Evolutionary conservation across 129 eudicot genomes (phyloP).

Genomic region (Tagetes patula): DNA sequence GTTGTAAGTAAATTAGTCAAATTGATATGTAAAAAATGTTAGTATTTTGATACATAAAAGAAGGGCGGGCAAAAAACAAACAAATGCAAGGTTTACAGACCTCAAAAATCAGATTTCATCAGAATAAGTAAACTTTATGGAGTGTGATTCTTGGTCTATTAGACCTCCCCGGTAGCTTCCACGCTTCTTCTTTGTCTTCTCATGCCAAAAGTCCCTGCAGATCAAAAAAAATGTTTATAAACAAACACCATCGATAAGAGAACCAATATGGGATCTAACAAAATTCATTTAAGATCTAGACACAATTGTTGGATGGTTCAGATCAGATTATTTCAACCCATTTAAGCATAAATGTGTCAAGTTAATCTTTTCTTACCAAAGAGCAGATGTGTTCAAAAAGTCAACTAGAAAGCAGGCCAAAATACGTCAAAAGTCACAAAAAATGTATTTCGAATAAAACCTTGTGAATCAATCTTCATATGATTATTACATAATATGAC

Average conservation of each 20-base stretch:
- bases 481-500: not conserved
- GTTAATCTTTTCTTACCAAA: not conserved
- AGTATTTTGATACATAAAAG: no score
- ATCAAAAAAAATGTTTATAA: not conserved
- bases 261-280: no score
- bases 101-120: slow-evolving; percentile 51
- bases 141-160: slow-evolving; percentile 76
- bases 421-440: not conserved
- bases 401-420: not conserved
- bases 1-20: no score
- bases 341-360: not conserved
- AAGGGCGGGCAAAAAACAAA: no score
- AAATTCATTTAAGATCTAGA: not conserved
- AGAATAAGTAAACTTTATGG: slow-evolving; percentile 71
- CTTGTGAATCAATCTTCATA: not conserved
- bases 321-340: not conserved
- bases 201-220: slow-evolving; percentile 83
- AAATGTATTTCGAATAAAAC: not conserved
- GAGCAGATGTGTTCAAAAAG: not conserved
- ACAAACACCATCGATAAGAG: not conserved
- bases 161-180: slow-evolving; percentile 92
- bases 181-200: slow-evolving; percentile 98
- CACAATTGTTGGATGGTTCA: not conserved
- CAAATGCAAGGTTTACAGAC: not conserved
- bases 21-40: no score